Evolutionary conservation across 352 stramenopile genomes (phyloP).

Genomic region (Stramenopiles sp.): DNA sequence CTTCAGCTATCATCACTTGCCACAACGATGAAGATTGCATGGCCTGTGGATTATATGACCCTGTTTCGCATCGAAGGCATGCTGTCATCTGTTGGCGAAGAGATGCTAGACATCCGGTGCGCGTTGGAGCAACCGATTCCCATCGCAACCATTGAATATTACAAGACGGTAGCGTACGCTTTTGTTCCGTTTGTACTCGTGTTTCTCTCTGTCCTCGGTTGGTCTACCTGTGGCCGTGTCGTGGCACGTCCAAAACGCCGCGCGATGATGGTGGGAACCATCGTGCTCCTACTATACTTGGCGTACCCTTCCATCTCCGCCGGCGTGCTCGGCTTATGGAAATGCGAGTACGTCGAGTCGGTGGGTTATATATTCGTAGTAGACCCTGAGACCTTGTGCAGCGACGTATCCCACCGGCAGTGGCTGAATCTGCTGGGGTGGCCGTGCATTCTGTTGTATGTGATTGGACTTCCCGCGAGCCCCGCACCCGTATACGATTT

Average conservation of each 20-base stretch:
- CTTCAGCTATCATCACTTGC: not conserved
- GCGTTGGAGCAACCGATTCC: not conserved
- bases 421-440: not conserved
- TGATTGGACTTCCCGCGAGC: not conserved
- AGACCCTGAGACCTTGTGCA: not conserved
- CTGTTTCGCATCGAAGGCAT: not conserved
- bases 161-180: not conserved
- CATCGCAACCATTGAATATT: not conserved
- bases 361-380: constrained; percentile 1
- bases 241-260: not conserved
- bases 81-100: not conserved
- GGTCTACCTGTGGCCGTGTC: not conserved
- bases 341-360: not conserved
- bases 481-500: not conserved
- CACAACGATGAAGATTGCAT: constrained; percentile 1
- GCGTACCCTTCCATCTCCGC: not conserved
- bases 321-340: not conserved
- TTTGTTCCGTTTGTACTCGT: not conserved
- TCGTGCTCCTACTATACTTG: constrained; percentile 4
- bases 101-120: not conserved
- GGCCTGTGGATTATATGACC: not conserved
- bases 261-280: not conserved
- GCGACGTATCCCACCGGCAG: not conserved
- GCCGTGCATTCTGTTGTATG: not conserved
- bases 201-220: not conserved